Base-by-base conservation (phyloP, 768 basidiomycete genomes). In the Suillus sp. region DNA sequence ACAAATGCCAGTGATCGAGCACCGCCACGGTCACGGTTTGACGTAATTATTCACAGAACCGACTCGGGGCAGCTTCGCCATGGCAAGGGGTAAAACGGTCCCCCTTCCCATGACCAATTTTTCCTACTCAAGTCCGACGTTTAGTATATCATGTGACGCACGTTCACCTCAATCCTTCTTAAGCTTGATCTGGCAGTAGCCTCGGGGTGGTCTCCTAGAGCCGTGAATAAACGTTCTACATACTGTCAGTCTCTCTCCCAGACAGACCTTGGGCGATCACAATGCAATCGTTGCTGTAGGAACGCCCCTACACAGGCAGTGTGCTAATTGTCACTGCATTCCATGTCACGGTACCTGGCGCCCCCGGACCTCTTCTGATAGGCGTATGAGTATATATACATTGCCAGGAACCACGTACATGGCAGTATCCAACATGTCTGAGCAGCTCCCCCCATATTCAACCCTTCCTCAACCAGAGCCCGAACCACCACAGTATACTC, bases 391-490 rank as follows among this genome's bases (percentile, higher is more conserved):
- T 45, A n/a, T n/a, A n/a, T n/a, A n/a, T 45, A 45, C 10, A 8
- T n/a, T 45, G 3, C 9, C 43, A 50, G 51, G 51, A 53, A 53
- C 30, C 20, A 20, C 50, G 1, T 27, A 50, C 27, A 27, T 3
- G 16, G 2, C 51, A 53, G 16, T 27, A 7, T 30, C 30, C 50
- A 32, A 11, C 30, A 8, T 89, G 88, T 85, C 89, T 86, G 84
- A 83, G 86, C 0, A 81, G 80, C 45, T 80, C 89, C 22, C 76
- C 92, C 25, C 90, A 91, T 63, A 77, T 91, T 37, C 80, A 83
- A 3, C 82, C 84, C 10, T 85, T 83, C 73, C 78, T 79, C 63
- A 70, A n/a, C 35, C 35, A 32, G 59, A 61, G 50, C 55, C 51
- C 32, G 60, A 61, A 30, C 25, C 53, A 54, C 60, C 60, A 18